Percentiles rank a stretch among this genome's conserved stretches.
phyloP scores from a whole-genome alignment of 768 basidiomycete species.

The Agaricus blazei region DNA sequence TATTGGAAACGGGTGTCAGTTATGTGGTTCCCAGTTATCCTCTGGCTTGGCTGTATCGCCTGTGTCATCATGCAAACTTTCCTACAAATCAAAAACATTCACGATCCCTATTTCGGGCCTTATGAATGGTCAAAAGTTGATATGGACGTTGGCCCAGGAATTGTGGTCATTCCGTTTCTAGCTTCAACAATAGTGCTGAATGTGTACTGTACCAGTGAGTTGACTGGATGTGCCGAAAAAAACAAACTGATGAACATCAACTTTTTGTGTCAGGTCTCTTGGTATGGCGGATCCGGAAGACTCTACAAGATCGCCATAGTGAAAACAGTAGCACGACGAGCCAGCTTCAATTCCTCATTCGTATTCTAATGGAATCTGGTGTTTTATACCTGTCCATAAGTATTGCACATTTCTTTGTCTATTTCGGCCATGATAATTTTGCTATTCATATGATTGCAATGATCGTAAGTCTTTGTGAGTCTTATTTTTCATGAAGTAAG shows the following conservation, averaged over 20 bases:
- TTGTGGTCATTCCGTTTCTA: background rate
- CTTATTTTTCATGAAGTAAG: background rate
- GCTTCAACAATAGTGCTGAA: conserved; percentile 7
- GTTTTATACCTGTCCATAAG: background rate
- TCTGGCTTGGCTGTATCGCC: conserved; percentile 8
- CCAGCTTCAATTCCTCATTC: conserved; percentile 1
- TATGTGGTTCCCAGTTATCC: conserved; percentile 3
- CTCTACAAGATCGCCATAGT: background rate
- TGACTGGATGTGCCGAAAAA: background rate
- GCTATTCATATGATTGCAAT: background rate
- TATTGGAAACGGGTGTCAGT: background rate
- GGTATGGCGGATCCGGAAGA: background rate
- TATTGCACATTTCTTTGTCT: background rate
- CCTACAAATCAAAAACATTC: background rate
- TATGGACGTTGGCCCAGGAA: conserved; percentile 8
- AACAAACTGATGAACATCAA: background rate
- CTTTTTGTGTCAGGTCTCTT: background rate
- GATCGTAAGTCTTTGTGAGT: background rate
- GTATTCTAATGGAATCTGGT: conserved; percentile 8
- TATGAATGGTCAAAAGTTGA: background rate
- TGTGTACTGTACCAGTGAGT: conserved; percentile 7
- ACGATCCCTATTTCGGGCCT: conserved; percentile 1
- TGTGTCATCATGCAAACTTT: conserved; percentile 4
- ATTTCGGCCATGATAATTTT: background rate
- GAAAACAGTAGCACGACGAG: background rate